Conservation (phyloP, 345 rosid species). For the Microcos paniculata region DNA sequence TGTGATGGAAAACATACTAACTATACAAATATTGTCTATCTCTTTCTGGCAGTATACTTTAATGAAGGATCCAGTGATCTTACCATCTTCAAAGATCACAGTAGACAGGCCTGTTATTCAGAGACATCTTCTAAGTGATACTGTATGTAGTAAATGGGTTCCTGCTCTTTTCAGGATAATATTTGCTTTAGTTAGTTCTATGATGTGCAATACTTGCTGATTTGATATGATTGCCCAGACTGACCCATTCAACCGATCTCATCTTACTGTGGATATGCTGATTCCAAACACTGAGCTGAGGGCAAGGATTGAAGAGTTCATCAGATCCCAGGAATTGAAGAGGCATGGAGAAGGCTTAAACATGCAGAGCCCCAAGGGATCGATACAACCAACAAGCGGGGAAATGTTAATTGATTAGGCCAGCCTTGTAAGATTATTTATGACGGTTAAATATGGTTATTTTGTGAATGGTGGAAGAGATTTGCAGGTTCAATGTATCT, state of each 20-base stretch:
- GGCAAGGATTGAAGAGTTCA: constrained; percentile 76
- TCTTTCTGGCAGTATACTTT: constrained; percentile 60
- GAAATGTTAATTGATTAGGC: constrained; percentile 81
- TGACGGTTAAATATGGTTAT: neutral
- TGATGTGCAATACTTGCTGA: neutral
- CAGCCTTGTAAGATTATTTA: neutral
- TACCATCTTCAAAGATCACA: constrained; percentile 88
- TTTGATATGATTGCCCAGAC: constrained; percentile 51
- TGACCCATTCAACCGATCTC: constrained; percentile 94
- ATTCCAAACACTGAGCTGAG: constrained; percentile 72
- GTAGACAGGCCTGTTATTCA: constrained; percentile 91
- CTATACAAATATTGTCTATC: neutral
- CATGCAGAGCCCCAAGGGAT: constrained; percentile 50
- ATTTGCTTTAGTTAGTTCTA: neutral
- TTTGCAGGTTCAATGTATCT: neutral
- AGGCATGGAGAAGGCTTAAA: constrained; percentile 53
- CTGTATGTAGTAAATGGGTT: constrained; percentile 31
- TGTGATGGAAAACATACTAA: too few species aligned
- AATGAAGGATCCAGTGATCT: constrained; percentile 98
- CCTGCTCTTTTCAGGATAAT: neutral
- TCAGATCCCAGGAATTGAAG: constrained; percentile 62
- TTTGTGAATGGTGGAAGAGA: neutral
- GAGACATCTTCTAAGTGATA: constrained; percentile 97
- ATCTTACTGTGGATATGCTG: constrained; percentile 86
- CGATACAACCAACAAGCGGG: constrained; percentile 66